Evolutionary conservation across 352 stramenopile species (phyloP).

Genomic region (Globisporangium spinosum): DNA sequence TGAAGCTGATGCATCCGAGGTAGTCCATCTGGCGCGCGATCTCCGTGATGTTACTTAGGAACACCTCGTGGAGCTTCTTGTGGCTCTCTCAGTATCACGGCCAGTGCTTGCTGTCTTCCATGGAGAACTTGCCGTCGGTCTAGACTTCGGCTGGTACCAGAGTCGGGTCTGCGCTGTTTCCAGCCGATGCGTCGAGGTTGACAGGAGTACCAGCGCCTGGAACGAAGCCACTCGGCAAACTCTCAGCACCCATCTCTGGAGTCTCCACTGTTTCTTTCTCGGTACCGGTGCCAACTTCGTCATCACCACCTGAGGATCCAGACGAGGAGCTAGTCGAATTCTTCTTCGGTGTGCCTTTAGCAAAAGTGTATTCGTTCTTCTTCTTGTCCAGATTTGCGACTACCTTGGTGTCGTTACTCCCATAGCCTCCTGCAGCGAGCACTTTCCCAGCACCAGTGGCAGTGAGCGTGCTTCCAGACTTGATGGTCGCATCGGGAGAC

Average conservation of each 20-base stretch:
- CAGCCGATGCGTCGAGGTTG: neutral
- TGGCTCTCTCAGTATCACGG: neutral
- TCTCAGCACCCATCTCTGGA: neutral
- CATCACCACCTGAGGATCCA: neutral
- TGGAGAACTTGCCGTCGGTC: constrained; percentile 1
- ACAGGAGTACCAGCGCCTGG: neutral
- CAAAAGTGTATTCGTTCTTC: neutral
- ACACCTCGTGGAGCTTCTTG: neutral
- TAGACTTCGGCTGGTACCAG: neutral
- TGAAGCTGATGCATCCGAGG: neutral
- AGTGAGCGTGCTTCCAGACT: neutral
- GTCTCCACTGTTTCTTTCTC: neutral
- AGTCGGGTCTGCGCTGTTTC: neutral
- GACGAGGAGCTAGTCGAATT: neutral
- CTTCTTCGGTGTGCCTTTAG: neutral
- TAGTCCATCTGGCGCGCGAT: neutral
- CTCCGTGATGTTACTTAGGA: neutral
- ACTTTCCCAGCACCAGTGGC: neutral
- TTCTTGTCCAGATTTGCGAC: neutral
- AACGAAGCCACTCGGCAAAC: neutral
- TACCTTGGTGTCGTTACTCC: neutral
- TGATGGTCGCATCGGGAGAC: neutral
- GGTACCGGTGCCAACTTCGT: neutral
- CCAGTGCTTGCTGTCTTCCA: neutral
- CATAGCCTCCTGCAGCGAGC: neutral